Percentiles rank a stretch among this genome's conserved stretches.
phyloP scores from a whole-genome alignment of 352 stramenopile species.

The Pythium sp. region DNA sequence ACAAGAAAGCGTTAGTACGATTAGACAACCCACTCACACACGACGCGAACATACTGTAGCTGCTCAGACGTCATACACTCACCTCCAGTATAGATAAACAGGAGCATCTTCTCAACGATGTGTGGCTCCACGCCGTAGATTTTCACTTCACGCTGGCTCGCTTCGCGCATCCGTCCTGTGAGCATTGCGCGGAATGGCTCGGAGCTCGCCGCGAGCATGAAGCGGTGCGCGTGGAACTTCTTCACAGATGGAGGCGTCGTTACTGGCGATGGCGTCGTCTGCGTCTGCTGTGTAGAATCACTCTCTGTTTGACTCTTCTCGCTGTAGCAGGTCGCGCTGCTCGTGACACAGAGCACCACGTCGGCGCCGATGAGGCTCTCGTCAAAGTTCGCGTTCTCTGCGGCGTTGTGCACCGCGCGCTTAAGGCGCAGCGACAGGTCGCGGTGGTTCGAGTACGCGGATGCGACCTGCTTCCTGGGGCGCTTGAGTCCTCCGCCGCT shows the following conservation, averaged over 20 bases:
- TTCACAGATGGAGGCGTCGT: constrained; percentile 6
- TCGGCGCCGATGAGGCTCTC: constrained; percentile 64
- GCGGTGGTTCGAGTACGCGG: constrained; percentile 58
- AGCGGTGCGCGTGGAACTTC: constrained; percentile 70
- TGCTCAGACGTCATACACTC: neutral
- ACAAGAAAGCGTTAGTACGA: neutral
- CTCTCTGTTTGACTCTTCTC: constrained; percentile 1
- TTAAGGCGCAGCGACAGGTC: constrained; percentile 62
- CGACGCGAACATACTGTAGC: too few species aligned
- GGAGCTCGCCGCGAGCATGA: constrained; percentile 83
- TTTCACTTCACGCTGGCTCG: constrained; percentile 64
- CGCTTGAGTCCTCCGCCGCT: constrained; percentile 8
- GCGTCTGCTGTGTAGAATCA: neutral
- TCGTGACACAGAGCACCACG: constrained; percentile 64
- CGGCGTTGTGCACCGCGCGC: constrained; percentile 33
- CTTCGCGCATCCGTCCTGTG: constrained; percentile 77
- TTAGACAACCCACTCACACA: neutral
- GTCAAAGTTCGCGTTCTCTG: constrained; percentile 39
- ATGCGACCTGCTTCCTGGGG: constrained; percentile 33
- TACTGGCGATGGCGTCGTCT: neutral
- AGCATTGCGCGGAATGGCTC: constrained; percentile 83
- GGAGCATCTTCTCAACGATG: constrained; percentile 79
- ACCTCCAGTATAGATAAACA: constrained; percentile 85
- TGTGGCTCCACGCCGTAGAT: constrained; percentile 58
- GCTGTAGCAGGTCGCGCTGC: constrained; percentile 2